These are phyloP conservation scores for Sicyos edulis DNA, from an alignment of 306 rosid species.

Conservation along the genomic window DNA sequence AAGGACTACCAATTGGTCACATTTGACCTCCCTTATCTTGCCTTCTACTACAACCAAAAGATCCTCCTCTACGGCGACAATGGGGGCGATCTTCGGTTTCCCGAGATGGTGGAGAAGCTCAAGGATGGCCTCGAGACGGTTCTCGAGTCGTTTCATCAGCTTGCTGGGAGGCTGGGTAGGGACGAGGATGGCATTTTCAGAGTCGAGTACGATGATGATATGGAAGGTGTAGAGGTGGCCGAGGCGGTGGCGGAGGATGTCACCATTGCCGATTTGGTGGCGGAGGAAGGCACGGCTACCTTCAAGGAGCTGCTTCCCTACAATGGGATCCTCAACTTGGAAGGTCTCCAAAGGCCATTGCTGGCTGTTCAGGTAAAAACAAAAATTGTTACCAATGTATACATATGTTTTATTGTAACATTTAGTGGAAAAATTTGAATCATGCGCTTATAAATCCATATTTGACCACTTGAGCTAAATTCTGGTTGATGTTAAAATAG, in stretches of 20 bases:
- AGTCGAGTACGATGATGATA: constrained; percentile 63
- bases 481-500: no score
- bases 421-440: no score
- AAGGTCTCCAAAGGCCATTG: constrained; percentile 73
- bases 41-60: constrained; percentile 95
- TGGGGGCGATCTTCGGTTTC: constrained; percentile 38
- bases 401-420: no score
- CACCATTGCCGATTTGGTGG: constrained; percentile 48
- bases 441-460: no score
- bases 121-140: constrained; percentile 60
- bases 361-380: constrained; percentile 73
- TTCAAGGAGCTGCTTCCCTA: constrained; percentile 68
- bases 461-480: no score
- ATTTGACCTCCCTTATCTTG: constrained; percentile 84
- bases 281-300: constrained; percentile 45
- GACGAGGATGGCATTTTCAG: constrained; percentile 85
- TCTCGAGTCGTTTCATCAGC: constrained; percentile 61
- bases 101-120: constrained; percentile 50
- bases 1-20: constrained; percentile 69
- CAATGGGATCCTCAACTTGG: constrained; percentile 63
- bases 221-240: constrained; percentile 59
- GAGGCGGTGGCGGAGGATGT: constrained; percentile 60
- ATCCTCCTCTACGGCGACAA: constrained; percentile 57
- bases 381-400: no score
- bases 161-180: constrained; percentile 76